Evolutionary conservation across 768 basidiomycete genomes (phyloP), one percentile per base, ranked within the genome.

Genomic region (Kwoniella shandongensis): DNA sequence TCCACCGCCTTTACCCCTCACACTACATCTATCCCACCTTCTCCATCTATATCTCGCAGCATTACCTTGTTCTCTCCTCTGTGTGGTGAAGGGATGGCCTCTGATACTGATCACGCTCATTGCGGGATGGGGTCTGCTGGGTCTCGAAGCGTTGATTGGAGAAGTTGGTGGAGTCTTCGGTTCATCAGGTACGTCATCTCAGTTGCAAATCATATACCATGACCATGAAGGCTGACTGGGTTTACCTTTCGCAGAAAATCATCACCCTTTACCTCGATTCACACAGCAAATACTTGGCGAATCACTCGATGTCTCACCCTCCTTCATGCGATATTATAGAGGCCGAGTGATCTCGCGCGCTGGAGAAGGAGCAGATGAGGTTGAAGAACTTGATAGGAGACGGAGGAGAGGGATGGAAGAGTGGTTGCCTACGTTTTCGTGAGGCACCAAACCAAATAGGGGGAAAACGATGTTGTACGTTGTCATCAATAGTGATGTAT

Each of bases 131-230:
- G 73, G 66, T 52, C 44, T 76, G 0, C 48, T 74, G 15, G 75
- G 75, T 20, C 57, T 76, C 1, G 73, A 76, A 50, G 73, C 73
- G 26, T 46, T 76, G n/a, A 67, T 73, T 20, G 50, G 59, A 13
- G 75, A 76, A 64, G 73, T 75, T 0, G 75, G 72, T 1, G 70
- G 66, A 5, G 75, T 76, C 1, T 76, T 75, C 58, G 75, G 75
- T 15, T 44, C 45, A 17, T 66, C 66, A 23, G 69, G 71, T 66
- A 39, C 45, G 67, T 66, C 29, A 1, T 18, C 18, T 13, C 32
- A 30, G n/a, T 23, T 42, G 7, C 6, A 32, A 32, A 13, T 32
- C 32, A 32, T n/a, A n/a, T n/a, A n/a, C n/a, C n/a, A n/a, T n/a
- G n/a, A n/a, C n/a, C n/a, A n/a, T n/a, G n/a, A n/a, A n/a, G n/a